A percentile compares a stretch with the other conserved stretches of the same genome.
These are phyloP conservation scores for Syzygium aromaticum DNA, from an alignment of 345 rosid species.

Conservation along the genomic window DNA sequence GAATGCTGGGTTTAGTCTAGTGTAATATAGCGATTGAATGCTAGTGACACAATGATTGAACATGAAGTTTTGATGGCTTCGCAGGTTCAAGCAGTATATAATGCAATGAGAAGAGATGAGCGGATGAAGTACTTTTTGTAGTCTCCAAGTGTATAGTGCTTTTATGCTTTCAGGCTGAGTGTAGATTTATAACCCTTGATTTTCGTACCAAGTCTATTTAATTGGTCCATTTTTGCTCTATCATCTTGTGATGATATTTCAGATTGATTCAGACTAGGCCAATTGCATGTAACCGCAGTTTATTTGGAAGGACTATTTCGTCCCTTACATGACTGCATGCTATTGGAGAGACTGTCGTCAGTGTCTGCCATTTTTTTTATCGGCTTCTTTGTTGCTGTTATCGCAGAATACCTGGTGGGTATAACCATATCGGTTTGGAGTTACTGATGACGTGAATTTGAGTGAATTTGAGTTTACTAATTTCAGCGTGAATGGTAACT, in stretches of 20 bases:
- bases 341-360: background rate
- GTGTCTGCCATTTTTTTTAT: background rate
- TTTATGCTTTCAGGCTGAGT: background rate
- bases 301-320: background rate
- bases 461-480: background rate
- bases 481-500: background rate
- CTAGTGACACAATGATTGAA: background rate
- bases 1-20: background rate
- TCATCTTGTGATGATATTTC: background rate
- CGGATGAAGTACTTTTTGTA: slow-evolving; percentile 9
- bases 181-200: slow-evolving; percentile 5
- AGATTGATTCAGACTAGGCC: background rate
- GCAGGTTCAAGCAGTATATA: slow-evolving; percentile 9
- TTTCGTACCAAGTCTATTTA: slow-evolving; percentile 1
- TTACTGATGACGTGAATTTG: background rate
- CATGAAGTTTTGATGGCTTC: background rate
- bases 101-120: slow-evolving; percentile 11
- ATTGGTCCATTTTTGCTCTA: background rate
- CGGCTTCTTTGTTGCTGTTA: background rate
- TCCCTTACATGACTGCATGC: background rate
- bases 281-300: background rate
- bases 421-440: background rate
- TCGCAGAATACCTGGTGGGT: background rate
- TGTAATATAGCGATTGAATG: background rate
- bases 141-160: background rate